A percentile compares a stretch with the other conserved stretches of the same genome.
phyloP scores from a whole-genome alignment of 257 asterid species.

The Solanum virginianum region DNA sequence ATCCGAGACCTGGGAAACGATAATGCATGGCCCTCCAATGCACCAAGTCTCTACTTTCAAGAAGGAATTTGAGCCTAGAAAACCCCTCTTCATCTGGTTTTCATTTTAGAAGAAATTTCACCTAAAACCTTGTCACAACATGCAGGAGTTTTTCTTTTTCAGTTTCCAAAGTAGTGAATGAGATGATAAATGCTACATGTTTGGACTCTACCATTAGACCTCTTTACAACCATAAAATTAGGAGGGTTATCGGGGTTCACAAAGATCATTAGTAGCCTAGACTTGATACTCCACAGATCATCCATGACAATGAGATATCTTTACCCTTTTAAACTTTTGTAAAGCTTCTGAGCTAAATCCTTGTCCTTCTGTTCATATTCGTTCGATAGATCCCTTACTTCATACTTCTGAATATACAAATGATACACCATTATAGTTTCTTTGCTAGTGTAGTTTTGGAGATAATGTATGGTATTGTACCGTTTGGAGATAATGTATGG shows the following conservation, averaged over 20 bases:
- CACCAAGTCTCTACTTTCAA: conserved; percentile 1
- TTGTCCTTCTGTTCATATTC: no score
- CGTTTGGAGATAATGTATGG: no score
- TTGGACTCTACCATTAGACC: background rate
- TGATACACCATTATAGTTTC: conserved; percentile 1
- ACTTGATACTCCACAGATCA: no score
- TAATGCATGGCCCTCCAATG: background rate
- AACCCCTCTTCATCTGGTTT: conserved; percentile 5
- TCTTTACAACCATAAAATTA: background rate
- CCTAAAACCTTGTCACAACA: background rate
- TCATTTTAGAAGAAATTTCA: background rate
- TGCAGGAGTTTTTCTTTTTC: background rate
- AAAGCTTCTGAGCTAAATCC: no score
- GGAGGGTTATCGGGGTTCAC: no score
- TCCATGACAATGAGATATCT: no score
- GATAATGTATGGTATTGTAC: no score
- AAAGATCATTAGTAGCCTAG: no score
- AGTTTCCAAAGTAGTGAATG: background rate
- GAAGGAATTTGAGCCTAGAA: background rate
- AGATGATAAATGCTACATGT: no score
- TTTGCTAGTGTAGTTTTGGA: conserved; percentile 17
- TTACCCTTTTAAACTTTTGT: no score
- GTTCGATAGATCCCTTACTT: no score
- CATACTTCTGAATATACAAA: conserved; percentile 9
- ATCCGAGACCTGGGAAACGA: conserved; percentile 9